phyloP scores from a whole-genome alignment of 2,329 filamentous ascomycete species.

The Hymenoscyphus repandus region DNA sequence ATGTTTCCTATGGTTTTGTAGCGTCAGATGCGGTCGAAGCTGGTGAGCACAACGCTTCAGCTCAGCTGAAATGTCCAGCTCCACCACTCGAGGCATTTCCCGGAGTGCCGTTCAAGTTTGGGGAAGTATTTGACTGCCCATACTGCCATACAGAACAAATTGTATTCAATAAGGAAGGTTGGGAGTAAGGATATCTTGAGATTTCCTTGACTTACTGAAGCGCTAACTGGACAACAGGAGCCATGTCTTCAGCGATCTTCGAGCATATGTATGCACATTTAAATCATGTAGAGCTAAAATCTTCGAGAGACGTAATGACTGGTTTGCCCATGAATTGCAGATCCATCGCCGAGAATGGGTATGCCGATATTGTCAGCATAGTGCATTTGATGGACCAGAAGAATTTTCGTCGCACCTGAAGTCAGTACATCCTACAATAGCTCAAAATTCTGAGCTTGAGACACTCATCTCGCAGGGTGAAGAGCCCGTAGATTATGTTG shows the following conservation, averaged over 20 bases:
- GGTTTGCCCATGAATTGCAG: constrained; percentile 23
- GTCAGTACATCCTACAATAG: constrained; percentile 5
- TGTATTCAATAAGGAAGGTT: constrained; percentile 16
- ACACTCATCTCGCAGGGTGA: constrained; percentile 23
- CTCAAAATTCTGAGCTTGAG: constrained; percentile 15
- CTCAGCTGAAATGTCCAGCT: constrained; percentile 15
- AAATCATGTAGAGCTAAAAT: constrained; percentile 12
- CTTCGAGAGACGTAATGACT: constrained; percentile 15
- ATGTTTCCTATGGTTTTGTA: constrained; percentile 15
- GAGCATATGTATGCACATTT: constrained; percentile 23
- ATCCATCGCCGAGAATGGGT: constrained; percentile 6
- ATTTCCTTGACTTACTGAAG: no score
- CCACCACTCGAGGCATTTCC: constrained; percentile 20
- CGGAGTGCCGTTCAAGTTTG: constrained; percentile 20
- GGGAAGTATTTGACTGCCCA: constrained; percentile 22
- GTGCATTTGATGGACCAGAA: background rate
- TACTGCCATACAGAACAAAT: constrained; percentile 22
- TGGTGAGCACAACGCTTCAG: background rate
- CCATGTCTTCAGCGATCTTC: constrained; percentile 20
- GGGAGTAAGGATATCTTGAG: no score
- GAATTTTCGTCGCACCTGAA: constrained; percentile 15
- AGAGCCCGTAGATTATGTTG: constrained; percentile 19
- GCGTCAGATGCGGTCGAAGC: constrained; percentile 25
- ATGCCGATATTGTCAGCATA: background rate
- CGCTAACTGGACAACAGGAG: background rate